These are phyloP conservation scores for Fusarium buharicum DNA, from an alignment of 2,329 filamentous ascomycete species.

Conservation along the genomic window DNA sequence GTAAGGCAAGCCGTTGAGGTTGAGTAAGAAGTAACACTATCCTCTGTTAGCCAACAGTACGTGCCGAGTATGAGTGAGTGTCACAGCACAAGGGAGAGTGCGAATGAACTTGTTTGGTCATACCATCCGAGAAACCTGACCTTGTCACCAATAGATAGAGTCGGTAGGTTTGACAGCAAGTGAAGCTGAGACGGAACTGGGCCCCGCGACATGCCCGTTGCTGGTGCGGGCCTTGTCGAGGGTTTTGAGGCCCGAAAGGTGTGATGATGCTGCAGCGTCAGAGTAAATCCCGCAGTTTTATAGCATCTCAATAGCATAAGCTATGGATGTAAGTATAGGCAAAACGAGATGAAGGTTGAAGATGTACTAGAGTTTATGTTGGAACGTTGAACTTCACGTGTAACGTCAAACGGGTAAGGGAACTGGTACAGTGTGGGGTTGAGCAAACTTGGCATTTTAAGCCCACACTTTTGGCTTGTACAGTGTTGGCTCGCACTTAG, in stretches of 20 bases:
- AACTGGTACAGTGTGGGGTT: constrained; percentile 23
- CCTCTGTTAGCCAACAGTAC: constrained; percentile 43
- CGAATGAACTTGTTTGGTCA: constrained; percentile 48
- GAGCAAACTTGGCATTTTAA: not conserved
- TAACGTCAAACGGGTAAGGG: constrained; percentile 27
- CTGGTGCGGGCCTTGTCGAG: constrained; percentile 6
- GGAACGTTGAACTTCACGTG: constrained; percentile 28
- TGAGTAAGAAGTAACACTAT: constrained; percentile 63
- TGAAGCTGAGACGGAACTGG: constrained; percentile 73
- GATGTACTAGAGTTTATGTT: constrained; percentile 15
- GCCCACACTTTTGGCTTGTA: rapidly evolving
- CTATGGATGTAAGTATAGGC: not conserved
- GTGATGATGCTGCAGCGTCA: constrained; percentile 31
- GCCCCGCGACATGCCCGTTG: constrained; percentile 60
- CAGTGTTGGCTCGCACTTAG: constrained; percentile 24
- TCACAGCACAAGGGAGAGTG: constrained; percentile 1
- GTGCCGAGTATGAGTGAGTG: constrained; percentile 18
- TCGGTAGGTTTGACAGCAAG: constrained; percentile 70
- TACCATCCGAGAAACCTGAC: constrained; percentile 94
- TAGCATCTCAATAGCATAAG: constrained; percentile 1
- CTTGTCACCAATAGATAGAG: constrained; percentile 71
- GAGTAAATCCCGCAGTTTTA: constrained; percentile 26
- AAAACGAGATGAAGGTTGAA: constrained; percentile 18
- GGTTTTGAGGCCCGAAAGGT: constrained; percentile 33
- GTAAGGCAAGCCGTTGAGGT: constrained; percentile 68